phyloP scores from a whole-genome alignment of 139 green algal genomes.

The Haematococcus lacustris region DNA sequence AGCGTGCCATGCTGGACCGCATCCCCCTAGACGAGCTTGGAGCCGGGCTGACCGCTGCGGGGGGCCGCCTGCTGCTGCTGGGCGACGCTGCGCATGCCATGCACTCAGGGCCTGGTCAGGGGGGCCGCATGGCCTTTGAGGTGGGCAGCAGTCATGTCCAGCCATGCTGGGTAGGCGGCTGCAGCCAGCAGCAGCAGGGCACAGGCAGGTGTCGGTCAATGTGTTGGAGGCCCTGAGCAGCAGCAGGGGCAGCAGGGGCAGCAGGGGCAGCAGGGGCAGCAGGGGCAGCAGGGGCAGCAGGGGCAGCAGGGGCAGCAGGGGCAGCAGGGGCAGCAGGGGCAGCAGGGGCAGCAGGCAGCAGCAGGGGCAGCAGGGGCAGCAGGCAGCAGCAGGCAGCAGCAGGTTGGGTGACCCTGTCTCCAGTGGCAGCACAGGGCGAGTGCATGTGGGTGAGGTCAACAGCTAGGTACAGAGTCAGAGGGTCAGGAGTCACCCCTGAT shows the following conservation, averaged over 20 bases:
- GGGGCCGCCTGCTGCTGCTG: slow-evolving; percentile 32
- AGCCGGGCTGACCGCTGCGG: neutral
- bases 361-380: neutral
- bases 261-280: neutral
- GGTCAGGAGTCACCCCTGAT: too few relatives aligned
- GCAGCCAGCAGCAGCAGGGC: neutral
- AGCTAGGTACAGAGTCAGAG: too few relatives aligned
- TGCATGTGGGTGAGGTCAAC: too few relatives aligned
- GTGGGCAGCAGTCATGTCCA: slow-evolving; percentile 1
- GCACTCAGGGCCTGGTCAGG: slow-evolving; percentile 40
- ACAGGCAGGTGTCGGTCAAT: neutral
- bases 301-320: too few relatives aligned
- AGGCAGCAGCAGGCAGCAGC: too few relatives aligned
- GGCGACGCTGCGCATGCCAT: slow-evolving; percentile 42
- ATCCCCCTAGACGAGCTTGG: slow-evolving; percentile 20
- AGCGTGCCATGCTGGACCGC: slow-evolving; percentile 38
- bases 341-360: neutral
- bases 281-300: too few relatives aligned
- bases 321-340: too few relatives aligned
- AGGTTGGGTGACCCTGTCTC: neutral
- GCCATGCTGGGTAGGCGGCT: neutral
- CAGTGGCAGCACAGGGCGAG: too few relatives aligned
- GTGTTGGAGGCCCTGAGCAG: neutral
- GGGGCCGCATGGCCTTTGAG: slow-evolving; percentile 39
- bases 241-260: neutral